Evolutionary conservation across 257 asterid species (phyloP).

Genomic region (Ophiorrhiza pumila): DNA sequence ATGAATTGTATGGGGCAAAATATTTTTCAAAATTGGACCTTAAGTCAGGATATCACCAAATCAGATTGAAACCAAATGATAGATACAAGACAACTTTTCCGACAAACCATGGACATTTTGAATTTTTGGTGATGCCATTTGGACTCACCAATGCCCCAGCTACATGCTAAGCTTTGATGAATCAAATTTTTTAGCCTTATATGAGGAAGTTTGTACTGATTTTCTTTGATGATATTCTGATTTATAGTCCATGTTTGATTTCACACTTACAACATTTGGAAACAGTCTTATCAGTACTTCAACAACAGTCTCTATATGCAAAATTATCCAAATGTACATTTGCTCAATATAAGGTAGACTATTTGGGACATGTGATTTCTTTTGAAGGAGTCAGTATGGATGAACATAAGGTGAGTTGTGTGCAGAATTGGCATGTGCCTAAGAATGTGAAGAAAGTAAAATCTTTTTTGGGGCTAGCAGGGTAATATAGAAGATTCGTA

Average conservation of each 20-base stretch:
- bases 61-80: neutral
- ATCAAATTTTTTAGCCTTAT: neutral
- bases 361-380: neutral
- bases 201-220: neutral
- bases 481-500: conserved; percentile 3
- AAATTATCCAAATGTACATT: neutral
- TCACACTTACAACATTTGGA: neutral
- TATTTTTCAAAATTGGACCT: neutral
- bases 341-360: neutral
- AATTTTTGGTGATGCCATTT: neutral
- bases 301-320: neutral
- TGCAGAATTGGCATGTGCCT: neutral
- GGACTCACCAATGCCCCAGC: neutral
- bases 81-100: neutral
- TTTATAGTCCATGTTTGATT: neutral
- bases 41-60: neutral
- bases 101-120: neutral
- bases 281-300: neutral
- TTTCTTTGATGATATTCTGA: conserved; percentile 6
- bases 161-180: neutral
- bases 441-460: too few species aligned
- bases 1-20: neutral
- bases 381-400: neutral
- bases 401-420: neutral
- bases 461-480: conserved; percentile 9